Conservation (phyloP, 2,329 filamentous ascomycete genomes). For the Fusarium euwallaceae region DNA sequence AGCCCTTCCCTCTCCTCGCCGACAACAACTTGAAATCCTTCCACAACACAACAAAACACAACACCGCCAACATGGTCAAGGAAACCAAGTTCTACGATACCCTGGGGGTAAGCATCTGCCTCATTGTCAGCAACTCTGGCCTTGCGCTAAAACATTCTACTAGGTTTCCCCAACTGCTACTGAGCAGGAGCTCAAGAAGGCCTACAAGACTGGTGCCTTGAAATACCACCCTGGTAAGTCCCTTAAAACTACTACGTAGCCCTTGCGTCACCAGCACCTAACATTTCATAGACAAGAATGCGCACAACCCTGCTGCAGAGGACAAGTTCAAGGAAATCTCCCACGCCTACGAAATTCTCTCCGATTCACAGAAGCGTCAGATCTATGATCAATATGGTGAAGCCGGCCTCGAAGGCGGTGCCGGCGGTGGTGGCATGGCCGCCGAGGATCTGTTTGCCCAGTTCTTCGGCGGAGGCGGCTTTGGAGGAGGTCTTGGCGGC, state of each 20-base stretch:
- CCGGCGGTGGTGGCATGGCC: conserved; percentile 85
- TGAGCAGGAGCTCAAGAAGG: conserved; percentile 91
- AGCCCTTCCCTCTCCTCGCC: conserved; percentile 29
- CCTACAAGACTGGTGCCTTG: conserved; percentile 85
- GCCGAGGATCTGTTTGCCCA: conserved; percentile 97
- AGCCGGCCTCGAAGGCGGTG: conserved; percentile 92
- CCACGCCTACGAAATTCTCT: conserved; percentile 94
- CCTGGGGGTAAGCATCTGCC: conserved; percentile 73
- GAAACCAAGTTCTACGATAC: conserved; percentile 84
- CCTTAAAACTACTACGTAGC: neutral
- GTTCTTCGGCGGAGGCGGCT: conserved; percentile 84
- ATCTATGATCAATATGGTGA: conserved; percentile 98
- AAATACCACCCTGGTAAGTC: conserved; percentile 86
- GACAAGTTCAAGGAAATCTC: conserved; percentile 99
- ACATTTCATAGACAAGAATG: conserved; percentile 84
- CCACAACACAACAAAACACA: conserved; percentile 3
- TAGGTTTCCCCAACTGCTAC: conserved; percentile 84
- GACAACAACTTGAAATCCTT: conserved; percentile 12
- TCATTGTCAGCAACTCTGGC: neutral
- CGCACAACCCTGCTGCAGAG: conserved; percentile 90
- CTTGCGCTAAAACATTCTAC: conserved; percentile 33
- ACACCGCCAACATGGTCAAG: conserved; percentile 74
- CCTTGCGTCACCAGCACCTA: conserved; percentile 11
- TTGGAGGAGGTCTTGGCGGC: conserved; percentile 70
- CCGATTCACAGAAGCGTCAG: conserved; percentile 89